phyloP scores from a whole-genome alignment of 805 yeast species.

The Cyberlindnera lachancei region DNA sequence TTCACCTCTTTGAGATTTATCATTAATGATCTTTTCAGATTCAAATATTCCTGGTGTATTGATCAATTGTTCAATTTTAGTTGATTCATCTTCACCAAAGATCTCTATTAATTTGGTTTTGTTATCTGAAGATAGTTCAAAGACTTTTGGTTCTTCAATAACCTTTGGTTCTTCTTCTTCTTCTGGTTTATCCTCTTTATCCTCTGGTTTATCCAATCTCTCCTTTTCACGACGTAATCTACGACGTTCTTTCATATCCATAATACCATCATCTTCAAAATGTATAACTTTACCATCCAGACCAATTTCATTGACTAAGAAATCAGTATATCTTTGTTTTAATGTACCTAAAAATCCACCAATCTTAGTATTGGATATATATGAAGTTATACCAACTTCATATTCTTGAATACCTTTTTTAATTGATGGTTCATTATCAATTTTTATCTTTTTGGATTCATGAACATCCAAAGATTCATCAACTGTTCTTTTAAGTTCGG shows the following conservation, averaged over 20 bases:
- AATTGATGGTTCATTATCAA: slow-evolving; percentile 4
- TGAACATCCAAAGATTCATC: slow-evolving; percentile 11
- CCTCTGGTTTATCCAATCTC: slow-evolving; percentile 12
- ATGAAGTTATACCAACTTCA: slow-evolving; percentile 86
- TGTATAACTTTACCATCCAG: slow-evolving; percentile 63
- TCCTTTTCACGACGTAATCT: slow-evolving; percentile 26
- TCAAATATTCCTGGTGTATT: slow-evolving; percentile 46
- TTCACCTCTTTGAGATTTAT: slow-evolving; percentile 66
- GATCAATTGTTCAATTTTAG: slow-evolving; percentile 43
- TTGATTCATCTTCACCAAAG: slow-evolving; percentile 57
- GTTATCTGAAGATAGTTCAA: slow-evolving; percentile 39
- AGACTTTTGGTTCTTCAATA: slow-evolving; percentile 21
- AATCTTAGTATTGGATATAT: slow-evolving; percentile 40
- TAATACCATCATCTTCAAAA: slow-evolving; percentile 66
- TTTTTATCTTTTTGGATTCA: slow-evolving; percentile 17
- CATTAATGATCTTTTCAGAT: slow-evolving; percentile 49
- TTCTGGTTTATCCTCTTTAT: slow-evolving; percentile 1
- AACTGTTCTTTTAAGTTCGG: slow-evolving; percentile 17
- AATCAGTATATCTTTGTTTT: slow-evolving; percentile 89
- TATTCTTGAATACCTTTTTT: slow-evolving; percentile 48
- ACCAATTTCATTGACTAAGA: slow-evolving; percentile 84
- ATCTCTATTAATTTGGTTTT: slow-evolving; percentile 39
- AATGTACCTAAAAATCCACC: slow-evolving; percentile 71
- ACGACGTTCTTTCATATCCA: slow-evolving; percentile 41
- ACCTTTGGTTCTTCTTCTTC: slow-evolving; percentile 7